phyloP scores from a whole-genome alignment of 345 rosid species.

The Salix arbutifolia region DNA sequence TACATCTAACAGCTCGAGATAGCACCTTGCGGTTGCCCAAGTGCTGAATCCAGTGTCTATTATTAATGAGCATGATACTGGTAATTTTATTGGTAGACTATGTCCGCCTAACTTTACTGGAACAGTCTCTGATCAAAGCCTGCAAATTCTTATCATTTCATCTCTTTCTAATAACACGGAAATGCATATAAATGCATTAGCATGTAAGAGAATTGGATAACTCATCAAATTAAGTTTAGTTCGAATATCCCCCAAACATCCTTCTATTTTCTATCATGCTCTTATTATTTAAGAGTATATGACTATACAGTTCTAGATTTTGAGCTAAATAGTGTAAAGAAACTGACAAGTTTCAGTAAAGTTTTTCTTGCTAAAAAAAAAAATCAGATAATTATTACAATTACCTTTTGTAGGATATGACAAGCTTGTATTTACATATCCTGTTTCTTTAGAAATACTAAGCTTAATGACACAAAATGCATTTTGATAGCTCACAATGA shows the following conservation, averaged over 20 bases:
- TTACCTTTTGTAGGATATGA: not conserved
- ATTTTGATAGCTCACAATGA: not conserved
- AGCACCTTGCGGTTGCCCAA: not conserved
- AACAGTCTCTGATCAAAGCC: not conserved
- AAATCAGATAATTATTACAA: not conserved
- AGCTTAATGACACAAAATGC: not conserved
- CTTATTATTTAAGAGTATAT: not conserved
- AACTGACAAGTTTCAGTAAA: not conserved
- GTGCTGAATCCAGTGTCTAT: not conserved
- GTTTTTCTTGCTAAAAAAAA: not conserved
- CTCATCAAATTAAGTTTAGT: not conserved
- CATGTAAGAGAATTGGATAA: not conserved
- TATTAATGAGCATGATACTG: not conserved
- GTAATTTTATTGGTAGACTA: not conserved
- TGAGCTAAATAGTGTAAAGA: not conserved
- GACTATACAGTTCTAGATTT: not conserved
- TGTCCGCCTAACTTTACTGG: not conserved
- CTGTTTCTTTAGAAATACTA: not conserved
- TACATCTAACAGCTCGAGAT: not conserved
- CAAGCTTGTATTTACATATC: not conserved
- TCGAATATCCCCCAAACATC: not conserved
- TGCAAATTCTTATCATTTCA: not conserved
- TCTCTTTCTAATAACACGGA: not conserved
- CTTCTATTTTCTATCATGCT: not conserved
- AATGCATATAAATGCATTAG: not conserved